Percentiles rank a stretch among this genome's conserved stretches.
phyloP scores from a whole-genome alignment of 768 basidiomycete genomes.

The Amanita rubescens region DNA sequence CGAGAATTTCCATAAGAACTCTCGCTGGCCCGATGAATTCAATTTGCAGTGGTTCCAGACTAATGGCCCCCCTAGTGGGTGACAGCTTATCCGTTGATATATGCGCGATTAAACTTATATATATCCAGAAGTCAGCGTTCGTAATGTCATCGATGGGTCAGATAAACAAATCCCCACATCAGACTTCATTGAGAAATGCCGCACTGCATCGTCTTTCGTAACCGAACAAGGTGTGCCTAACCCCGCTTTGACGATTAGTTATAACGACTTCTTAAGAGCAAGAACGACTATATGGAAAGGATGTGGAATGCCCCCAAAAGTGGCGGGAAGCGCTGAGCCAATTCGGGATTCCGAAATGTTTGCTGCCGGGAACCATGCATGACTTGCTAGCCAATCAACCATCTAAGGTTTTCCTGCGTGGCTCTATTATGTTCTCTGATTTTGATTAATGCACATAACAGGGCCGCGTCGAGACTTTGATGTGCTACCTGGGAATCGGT shows the following conservation, averaged over 20 bases:
- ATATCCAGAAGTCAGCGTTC: constrained; percentile 45
- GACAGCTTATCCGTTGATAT: not conserved
- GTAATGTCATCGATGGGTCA: constrained; percentile 52
- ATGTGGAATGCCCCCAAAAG: constrained; percentile 54
- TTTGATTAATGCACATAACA: constrained; percentile 17
- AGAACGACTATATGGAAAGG: constrained; percentile 71
- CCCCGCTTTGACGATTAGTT: not conserved
- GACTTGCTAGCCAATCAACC: constrained; percentile 50
- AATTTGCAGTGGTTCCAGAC: constrained; percentile 44
- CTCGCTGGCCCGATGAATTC: constrained; percentile 54
- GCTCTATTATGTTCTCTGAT: not conserved
- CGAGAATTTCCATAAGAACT: constrained; percentile 46
- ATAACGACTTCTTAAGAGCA: constrained; percentile 30
- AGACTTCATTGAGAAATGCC: constrained; percentile 46
- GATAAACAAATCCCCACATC: constrained; percentile 45
- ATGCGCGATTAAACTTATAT: not conserved
- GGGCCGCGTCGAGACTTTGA: constrained; percentile 66
- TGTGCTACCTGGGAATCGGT: constrained; percentile 79
- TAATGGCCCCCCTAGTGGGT: constrained; percentile 23
- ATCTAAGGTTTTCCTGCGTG: constrained; percentile 32
- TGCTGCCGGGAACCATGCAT: constrained; percentile 45
- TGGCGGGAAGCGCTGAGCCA: constrained; percentile 60
- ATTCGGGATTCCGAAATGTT: constrained; percentile 40
- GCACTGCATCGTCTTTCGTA: constrained; percentile 26
- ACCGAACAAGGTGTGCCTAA: constrained; percentile 29